Base-by-base conservation (phyloP, 257 asterid genomes). In the Solanum ossicruentum region DNA sequence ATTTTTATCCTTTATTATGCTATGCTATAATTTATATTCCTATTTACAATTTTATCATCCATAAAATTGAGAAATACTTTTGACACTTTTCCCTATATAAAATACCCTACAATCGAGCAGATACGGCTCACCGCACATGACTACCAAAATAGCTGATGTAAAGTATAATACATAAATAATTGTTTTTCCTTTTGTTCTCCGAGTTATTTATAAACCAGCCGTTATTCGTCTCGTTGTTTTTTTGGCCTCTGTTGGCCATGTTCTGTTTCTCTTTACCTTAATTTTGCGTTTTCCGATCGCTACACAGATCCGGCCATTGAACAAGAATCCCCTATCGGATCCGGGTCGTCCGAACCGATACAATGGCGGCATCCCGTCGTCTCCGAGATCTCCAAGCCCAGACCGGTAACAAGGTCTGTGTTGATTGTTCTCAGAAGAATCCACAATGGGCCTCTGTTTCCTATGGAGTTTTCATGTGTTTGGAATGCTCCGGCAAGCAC, bases 371-470 rank as follows among this genome's bases (percentile, higher is more conserved):
- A 58, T 89, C 97, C 56, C 95, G 99, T 85, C 94, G 96, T 57
- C 93, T 95, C 69, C 93, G 98, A 51, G 99, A 96, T 17, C 97
- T 96, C 88, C 99, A 96, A 91, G 88, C 97, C 41, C 95, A 96
- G 54, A 84, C 91, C 8, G 92, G 90, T 10, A 96, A 96, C 97
- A 95, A 93, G 91, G 92, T 91, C 90, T 96, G 98, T 84, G 98
- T 93, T 63, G 99, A 95, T 70, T 96, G 97, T 61, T 88, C 95
- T 79, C 98, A 96, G 58, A 96, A 95, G 79, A 96, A 96, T 82
- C 99, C 99, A 2, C 98, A 96, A 83, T 96, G 98, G 99, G 98
- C 99, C 2, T 96, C 98, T 6, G 99, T 96, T 1, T 96, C 99
- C 6, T 96, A 94, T 89, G 99, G 98, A n/a, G 84, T 96, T 0